phyloP scores from a whole-genome alignment of 2,329 filamentous ascomycete genomes.

The Ophiostoma triangulosporum region DNA sequence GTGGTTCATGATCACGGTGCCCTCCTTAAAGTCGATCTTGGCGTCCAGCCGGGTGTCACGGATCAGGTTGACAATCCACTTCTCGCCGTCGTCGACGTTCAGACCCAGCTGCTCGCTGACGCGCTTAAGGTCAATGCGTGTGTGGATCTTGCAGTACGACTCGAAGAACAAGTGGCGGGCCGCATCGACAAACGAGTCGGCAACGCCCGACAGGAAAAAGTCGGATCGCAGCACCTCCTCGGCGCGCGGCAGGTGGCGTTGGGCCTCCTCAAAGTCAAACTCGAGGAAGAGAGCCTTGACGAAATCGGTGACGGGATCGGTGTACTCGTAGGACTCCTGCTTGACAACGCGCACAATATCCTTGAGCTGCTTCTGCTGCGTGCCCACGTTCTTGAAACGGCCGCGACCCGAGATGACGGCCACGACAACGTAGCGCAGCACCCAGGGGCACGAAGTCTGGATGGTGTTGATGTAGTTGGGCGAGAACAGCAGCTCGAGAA shows the following conservation, averaged over 20 bases:
- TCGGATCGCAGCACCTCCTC: slow-evolving; percentile 86
- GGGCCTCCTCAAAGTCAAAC: slow-evolving; percentile 95
- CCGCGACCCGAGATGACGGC: slow-evolving; percentile 89
- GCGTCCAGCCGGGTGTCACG: slow-evolving; percentile 93
- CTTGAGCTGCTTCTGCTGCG: slow-evolving; percentile 97
- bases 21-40: slow-evolving; percentile 98
- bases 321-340: slow-evolving; percentile 97
- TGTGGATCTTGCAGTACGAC: slow-evolving; percentile 99
- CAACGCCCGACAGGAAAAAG: slow-evolving; percentile 82
- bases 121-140: slow-evolving; percentile 95
- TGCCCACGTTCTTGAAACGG: slow-evolving; percentile 64
- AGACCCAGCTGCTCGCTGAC: slow-evolving; percentile 83
- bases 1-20: slow-evolving; percentile 98
- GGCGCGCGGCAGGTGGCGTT: slow-evolving; percentile 71
- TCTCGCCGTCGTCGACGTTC: slow-evolving; percentile 90
- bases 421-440: slow-evolving; percentile 83
- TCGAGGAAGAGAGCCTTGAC: slow-evolving; percentile 88
- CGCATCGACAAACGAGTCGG: slow-evolving; percentile 83
- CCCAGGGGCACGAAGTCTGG: slow-evolving; percentile 94
- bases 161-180: slow-evolving; percentile 95
- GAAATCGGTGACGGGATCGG: slow-evolving; percentile 90
- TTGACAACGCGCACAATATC: slow-evolving; percentile 89
- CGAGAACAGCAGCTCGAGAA: slow-evolving; percentile 95
- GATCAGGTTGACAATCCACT: slow-evolving; percentile 99
- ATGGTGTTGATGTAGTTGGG: slow-evolving; percentile 98